phyloP scores from a whole-genome alignment of 129 eudicot species.

The Sambucus nigra region DNA sequence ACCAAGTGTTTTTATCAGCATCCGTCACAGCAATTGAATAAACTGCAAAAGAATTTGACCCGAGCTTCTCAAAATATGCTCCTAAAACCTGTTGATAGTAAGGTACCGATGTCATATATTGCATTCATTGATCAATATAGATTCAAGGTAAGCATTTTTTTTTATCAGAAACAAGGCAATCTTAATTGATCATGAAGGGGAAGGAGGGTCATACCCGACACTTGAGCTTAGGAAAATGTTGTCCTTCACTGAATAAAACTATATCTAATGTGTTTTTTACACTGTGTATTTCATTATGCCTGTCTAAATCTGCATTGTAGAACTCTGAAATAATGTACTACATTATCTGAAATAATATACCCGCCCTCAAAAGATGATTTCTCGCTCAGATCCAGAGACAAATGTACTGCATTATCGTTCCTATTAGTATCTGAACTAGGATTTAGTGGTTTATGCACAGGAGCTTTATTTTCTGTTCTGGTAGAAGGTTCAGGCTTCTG shows the following conservation, averaged over 20 bases:
- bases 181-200: neutral
- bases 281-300: conserved; percentile 22
- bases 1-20: conserved; percentile 68
- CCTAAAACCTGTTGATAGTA: conserved; percentile 64
- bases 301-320: conserved; percentile 40
- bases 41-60: conserved; percentile 89
- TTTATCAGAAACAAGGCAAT: neutral
- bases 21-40: conserved; percentile 90
- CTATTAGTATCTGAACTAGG: too few species aligned
- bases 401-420: conserved; percentile 22
- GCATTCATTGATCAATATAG: neutral
- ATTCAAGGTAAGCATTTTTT: neutral
- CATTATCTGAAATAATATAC: conserved; percentile 12
- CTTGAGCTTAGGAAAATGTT: conserved; percentile 58
- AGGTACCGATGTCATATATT: conserved; percentile 4
- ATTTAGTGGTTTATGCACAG: too few species aligned
- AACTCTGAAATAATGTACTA: conserved; percentile 53
- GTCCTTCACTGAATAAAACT: conserved; percentile 45
- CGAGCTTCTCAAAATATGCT: conserved; percentile 86
- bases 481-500: too few species aligned
- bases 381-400: conserved; percentile 19
- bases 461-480: too few species aligned
- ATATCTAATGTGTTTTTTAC: conserved; percentile 28
- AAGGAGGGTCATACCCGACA: conserved; percentile 54
- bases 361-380: conserved; percentile 19